Evolutionary conservation across 2,329 filamentous ascomycete genomes (phyloP).

Genomic region (Penicillium palitans): DNA sequence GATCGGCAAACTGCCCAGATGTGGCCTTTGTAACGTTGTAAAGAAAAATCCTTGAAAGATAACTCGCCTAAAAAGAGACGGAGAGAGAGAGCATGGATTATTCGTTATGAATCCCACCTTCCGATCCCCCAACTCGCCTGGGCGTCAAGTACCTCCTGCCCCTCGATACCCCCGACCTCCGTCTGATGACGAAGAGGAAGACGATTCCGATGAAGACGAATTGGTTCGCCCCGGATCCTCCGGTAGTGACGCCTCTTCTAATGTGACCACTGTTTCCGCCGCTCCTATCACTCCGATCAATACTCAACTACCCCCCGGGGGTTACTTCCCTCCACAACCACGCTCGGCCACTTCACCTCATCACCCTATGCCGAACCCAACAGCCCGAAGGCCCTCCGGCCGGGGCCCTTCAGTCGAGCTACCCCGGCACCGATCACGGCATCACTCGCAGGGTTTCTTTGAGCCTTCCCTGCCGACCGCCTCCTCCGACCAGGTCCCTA

Average conservation of each 20-base stretch:
- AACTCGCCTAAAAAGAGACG: not conserved
- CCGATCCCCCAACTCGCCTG: conserved; percentile 20
- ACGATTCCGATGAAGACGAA: conserved; percentile 35
- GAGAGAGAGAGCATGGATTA: conserved; percentile 15
- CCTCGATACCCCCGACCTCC: conserved; percentile 20
- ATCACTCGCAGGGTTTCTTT: conserved; percentile 67
- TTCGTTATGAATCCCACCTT: conserved; percentile 22
- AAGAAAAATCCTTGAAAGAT: not conserved
- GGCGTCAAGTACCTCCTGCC: conserved; percentile 20
- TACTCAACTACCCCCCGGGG: conserved; percentile 23
- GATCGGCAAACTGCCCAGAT: conserved; percentile 9
- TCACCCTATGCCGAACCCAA: conserved; percentile 43
- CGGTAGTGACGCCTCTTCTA: conserved; percentile 51
- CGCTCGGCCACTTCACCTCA: conserved; percentile 34
- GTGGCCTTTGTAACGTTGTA: conserved; percentile 10
- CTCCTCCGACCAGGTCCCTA: conserved; percentile 47
- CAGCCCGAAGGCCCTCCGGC: conserved; percentile 40
- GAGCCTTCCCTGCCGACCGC: conserved; percentile 63
- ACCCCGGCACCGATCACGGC: conserved; percentile 46
- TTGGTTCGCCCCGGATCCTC: conserved; percentile 44
- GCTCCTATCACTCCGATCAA: conserved; percentile 42
- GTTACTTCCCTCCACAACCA: conserved; percentile 26
- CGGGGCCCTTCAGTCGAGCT: conserved; percentile 39
- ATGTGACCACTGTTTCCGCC: conserved; percentile 46
- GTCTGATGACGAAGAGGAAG: conserved; percentile 24